Base-by-base conservation (phyloP, 1,284 basidiomycete genomes). In the Heterobasidion parviporum region DNA sequence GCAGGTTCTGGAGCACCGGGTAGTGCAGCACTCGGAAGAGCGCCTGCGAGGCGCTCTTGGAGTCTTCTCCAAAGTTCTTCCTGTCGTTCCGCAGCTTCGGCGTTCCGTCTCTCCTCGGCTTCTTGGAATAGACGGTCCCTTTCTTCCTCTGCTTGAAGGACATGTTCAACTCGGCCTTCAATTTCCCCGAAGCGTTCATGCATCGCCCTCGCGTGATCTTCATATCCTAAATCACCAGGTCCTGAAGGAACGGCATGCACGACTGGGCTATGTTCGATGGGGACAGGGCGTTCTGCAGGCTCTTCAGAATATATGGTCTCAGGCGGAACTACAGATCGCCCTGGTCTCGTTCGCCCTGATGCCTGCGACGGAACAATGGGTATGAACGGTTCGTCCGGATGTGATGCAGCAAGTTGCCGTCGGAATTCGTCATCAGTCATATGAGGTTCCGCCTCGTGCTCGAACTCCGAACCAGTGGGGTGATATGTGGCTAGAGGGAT, bases 81-180 rank as follows among this genome's bases (percentile, higher is more conserved):
- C 15, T 74, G 70, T 15, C 79, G 76, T 50, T 79, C 73, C 50
- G 71, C 69, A 14, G 79, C 72, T 60, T 83, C 80, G 46, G 73
- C 70, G 14, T 81, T 78, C 45, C 87, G 74, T 41, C 77, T 73
- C 1, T 70, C 73, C 62, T 89, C 83, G 51, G 74, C 74, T 3
- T 85, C 79, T 38, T 74, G 61, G 67, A 89, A 89, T 2, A 83
- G 66, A 6, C 72, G 77, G 18, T 86, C 75, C 15, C 87, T 73
- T 54, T 81, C 81, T 9, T 83, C 80, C 66, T 90, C 88, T 1
- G 74, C 72, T 10, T 74, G 71, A 8, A 74, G 70, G 8, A 78
- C 69, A 35, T 78, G 68, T 1, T 72, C 12, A 87, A 60, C 35
- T 74, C 38, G 75, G 16, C 70, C 67, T 52, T 83, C 81, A 33